These are phyloP conservation scores for Rhizopogon vesiculosus DNA, from an alignment of 768 basidiomycete genomes.

Conservation along the genomic window DNA sequence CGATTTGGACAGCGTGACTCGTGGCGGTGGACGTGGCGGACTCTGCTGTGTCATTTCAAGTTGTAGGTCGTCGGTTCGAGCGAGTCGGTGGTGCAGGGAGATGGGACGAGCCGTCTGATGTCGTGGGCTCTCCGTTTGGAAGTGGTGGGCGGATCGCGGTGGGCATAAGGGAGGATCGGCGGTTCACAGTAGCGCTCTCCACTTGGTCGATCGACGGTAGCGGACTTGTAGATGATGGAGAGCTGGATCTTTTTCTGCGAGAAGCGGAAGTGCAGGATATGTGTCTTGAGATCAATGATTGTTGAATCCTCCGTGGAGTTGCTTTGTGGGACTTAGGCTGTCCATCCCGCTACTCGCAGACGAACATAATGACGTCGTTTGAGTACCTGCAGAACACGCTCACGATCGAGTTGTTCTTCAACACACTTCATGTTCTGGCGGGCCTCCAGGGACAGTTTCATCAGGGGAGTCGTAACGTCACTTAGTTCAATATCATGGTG, in stretches of 20 bases:
- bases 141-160: slow-evolving; percentile 16
- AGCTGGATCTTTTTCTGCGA: slow-evolving; percentile 29
- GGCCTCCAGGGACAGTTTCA: slow-evolving; percentile 70
- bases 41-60: slow-evolving; percentile 15
- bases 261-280: slow-evolving; percentile 27
- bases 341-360: slow-evolving; percentile 18
- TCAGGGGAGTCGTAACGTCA: slow-evolving; percentile 60
- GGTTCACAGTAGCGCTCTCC: slow-evolving; percentile 30
- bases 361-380: slow-evolving; percentile 47
- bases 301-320: background rate
- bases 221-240: slow-evolving; percentile 28
- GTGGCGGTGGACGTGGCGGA: slow-evolving; percentile 21
- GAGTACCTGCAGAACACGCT: slow-evolving; percentile 65
- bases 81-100: slow-evolving; percentile 46
- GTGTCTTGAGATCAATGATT: slow-evolving; percentile 13
- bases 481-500: slow-evolving; percentile 20
- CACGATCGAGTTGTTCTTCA: slow-evolving; percentile 65
- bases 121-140: slow-evolving; percentile 15
- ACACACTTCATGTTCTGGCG: slow-evolving; percentile 66
- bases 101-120: slow-evolving; percentile 29
- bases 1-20: slow-evolving; percentile 51
- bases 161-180: slow-evolving; percentile 1
- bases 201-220: slow-evolving; percentile 37
- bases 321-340: slow-evolving; percentile 27
- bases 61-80: slow-evolving; percentile 44